Evolutionary conservation across 768 basidiomycete species (phyloP), one percentile per base, ranked within the genome.

Genomic region (Kwoniella mangroviensis): DNA sequence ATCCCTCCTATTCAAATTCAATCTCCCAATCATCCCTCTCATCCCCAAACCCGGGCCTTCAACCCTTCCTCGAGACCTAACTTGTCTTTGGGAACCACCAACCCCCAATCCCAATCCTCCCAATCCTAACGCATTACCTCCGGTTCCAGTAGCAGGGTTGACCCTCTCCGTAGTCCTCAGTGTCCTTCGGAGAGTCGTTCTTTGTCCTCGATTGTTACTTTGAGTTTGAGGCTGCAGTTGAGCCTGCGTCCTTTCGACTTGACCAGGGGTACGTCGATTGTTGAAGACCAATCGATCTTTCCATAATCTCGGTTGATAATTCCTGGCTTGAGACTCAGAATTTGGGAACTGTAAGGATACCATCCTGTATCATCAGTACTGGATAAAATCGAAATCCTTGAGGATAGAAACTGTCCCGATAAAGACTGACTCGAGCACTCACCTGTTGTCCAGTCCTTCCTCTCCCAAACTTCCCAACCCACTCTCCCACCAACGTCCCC

Each of bases 261-360:
- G 34, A 45, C 28, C 61, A 12, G 43, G 42, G n/a, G 9, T 62
- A 21, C 13, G n/a, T 1, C 61, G 61, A 51, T 45, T 62, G 12
- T 45, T 51, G 22, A n/a, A 19, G 49, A 4, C 10, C 9, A 65
- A 42, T 43, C 63, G 52, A 45, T 65, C 53, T 54, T 65, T 55
- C 52, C 63, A 65, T 56, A 55, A 54, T 41, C 12, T 41, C 3
- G 63, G 63, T 53, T 53, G 53, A 56, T 65, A 65, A 24, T 65
- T 55, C 4, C 11, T 13, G n/a, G 42, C 54, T 55, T 56, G 63
- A 11, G 34, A 40, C 15, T 65, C 63, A 7, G 53, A 55, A 42
- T 34, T 21, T 19, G 63, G 54, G 41, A 55, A 56, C 63, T 65
- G 41, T 12, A 51, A n/a, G 57, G 22, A 26, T 34, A 15, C n/a